Percentiles rank a stretch among this genome's conserved stretches.
phyloP scores from a whole-genome alignment of 495 filamentous ascomycete species.

The Hypoxylon subgilvum region DNA sequence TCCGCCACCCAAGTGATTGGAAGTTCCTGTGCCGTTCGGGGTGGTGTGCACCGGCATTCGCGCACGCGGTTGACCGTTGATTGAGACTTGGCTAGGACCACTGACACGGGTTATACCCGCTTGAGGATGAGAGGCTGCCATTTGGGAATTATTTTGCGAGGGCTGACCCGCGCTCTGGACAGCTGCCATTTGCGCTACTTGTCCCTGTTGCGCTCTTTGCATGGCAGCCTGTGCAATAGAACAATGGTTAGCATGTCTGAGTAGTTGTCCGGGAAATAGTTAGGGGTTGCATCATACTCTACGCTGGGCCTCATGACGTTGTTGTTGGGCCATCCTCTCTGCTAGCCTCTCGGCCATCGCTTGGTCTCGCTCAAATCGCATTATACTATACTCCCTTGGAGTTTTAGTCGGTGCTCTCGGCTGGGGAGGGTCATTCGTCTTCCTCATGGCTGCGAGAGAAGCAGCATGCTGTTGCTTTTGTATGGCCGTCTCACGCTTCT shows the following conservation, averaged over 20 bases:
- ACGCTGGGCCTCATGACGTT: constrained; percentile 61
- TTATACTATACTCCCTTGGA: constrained; percentile 84
- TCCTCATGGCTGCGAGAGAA: constrained; percentile 70
- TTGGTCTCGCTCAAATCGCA: constrained; percentile 84
- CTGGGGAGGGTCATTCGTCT: constrained; percentile 70
- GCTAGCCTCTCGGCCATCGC: constrained; percentile 76
- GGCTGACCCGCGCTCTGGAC: constrained; percentile 44
- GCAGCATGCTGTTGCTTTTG: constrained; percentile 87
- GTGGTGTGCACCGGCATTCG: constrained; percentile 52
- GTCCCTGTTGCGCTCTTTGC: constrained; percentile 48
- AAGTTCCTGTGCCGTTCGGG: constrained; percentile 48
- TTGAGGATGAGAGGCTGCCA: constrained; percentile 48
- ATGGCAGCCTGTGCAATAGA: constrained; percentile 42
- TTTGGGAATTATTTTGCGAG: constrained; percentile 45
- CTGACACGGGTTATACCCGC: constrained; percentile 45
- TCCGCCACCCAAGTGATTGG: constrained; percentile 51
- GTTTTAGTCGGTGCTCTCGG: constrained; percentile 64
- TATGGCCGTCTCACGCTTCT: constrained; percentile 82
- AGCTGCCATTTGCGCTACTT: constrained; percentile 48
- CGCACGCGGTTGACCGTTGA: constrained; percentile 45
- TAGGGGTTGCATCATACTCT: constrained; percentile 56
- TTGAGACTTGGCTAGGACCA: constrained; percentile 45
- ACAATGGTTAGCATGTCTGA: constrained; percentile 35
- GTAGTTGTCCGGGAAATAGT: constrained; percentile 5
- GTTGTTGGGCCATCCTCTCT: constrained; percentile 73